Conservation (phyloP, 805 yeast species). For the Spathaspora passalidarum region DNA sequence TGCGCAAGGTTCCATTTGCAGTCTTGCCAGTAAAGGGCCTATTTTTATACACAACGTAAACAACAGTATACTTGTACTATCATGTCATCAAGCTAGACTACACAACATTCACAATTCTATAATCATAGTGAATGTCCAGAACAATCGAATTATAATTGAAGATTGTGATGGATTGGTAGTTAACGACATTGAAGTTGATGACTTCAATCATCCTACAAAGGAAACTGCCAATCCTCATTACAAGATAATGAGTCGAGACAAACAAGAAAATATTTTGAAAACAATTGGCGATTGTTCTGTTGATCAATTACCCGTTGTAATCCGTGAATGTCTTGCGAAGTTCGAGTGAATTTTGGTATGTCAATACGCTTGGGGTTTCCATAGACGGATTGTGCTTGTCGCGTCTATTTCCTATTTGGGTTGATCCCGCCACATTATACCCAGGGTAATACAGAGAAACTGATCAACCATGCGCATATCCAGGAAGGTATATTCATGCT, state of each 20-base stretch:
- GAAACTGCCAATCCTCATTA: constrained; percentile 8
- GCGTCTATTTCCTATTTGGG: too few relatives aligned
- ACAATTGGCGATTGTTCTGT: neutral
- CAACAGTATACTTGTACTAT: constrained; percentile 15
- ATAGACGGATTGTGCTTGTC: neutral
- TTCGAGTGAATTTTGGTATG: too few relatives aligned
- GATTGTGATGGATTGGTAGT: constrained; percentile 16
- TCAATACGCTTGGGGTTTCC: too few relatives aligned
- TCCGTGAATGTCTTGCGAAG: neutral
- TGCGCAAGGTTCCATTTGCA: constrained; percentile 15
- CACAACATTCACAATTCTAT: constrained; percentile 18
- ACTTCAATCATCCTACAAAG: constrained; percentile 25
- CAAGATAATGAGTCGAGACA: neutral
- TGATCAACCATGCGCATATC: too few relatives aligned
- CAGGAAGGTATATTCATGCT: too few relatives aligned
- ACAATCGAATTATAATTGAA: constrained; percentile 29
- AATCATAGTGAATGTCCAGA: constrained; percentile 17
- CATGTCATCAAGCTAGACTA: constrained; percentile 30
- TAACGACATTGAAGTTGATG: constrained; percentile 21
- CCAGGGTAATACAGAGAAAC: too few relatives aligned
- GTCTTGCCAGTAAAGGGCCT: constrained; percentile 26
- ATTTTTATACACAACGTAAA: constrained; percentile 22
- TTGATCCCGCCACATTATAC: too few relatives aligned
- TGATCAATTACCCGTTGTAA: neutral
- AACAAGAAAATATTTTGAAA: neutral